Percentiles rank a stretch among this genome's conserved stretches.
These are phyloP conservation scores for Babesia sp. DNA, from an alignment of 169 alveolate species.

Conservation along the genomic window DNA sequence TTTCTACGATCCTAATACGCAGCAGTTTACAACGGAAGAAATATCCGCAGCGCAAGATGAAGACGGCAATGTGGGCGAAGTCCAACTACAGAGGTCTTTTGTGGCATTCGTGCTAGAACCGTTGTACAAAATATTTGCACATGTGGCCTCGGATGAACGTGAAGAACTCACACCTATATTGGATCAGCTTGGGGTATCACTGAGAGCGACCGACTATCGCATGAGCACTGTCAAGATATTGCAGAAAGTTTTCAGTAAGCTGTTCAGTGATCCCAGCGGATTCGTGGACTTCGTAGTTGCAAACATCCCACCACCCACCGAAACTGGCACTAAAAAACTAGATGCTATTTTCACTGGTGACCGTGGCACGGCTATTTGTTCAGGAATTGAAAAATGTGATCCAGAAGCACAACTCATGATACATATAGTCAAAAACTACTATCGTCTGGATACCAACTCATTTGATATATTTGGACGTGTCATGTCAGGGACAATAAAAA, in stretches of 20 bases:
- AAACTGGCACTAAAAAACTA: conserved; percentile 70
- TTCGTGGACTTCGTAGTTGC: conserved; percentile 88
- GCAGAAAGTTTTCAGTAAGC: conserved; percentile 60
- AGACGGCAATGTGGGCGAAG: conserved; percentile 69
- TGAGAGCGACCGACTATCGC: conserved; percentile 47
- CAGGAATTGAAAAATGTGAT: conserved; percentile 66
- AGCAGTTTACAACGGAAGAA: conserved; percentile 43
- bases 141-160: conserved; percentile 94
- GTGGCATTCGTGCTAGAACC: conserved; percentile 98
- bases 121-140: conserved; percentile 94
- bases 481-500: conserved; percentile 93
- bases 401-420: conserved; percentile 87
- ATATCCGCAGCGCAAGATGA: conserved; percentile 6
- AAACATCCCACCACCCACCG: conserved; percentile 70
- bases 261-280: conserved; percentile 79
- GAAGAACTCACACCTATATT: conserved; percentile 88
- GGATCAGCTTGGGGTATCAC: conserved; percentile 69
- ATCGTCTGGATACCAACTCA: conserved; percentile 87
- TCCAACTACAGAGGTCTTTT: conserved; percentile 88
- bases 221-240: conserved; percentile 58
- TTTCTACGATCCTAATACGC: conserved; percentile 77
- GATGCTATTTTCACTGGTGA: conserved; percentile 82
- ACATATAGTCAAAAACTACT: conserved; percentile 90
- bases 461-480: conserved; percentile 96
- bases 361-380: conserved; percentile 55